phyloP scores from a whole-genome alignment of 1,284 basidiomycete species.

The Fomitopsis palustris region DNA sequence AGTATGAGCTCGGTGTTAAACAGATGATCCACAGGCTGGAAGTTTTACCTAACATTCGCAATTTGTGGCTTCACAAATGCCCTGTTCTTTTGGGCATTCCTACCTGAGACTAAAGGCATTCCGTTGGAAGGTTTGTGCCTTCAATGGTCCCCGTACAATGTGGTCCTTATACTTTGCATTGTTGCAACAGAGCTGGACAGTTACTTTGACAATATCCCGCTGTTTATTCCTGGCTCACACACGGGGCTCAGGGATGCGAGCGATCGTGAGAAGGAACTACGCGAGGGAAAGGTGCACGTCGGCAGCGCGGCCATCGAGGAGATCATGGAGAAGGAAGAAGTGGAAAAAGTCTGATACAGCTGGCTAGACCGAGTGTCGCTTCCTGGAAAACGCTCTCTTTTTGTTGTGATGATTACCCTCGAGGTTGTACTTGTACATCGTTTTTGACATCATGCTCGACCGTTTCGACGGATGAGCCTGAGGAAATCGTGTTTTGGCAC shows the following conservation, averaged over 20 bases:
- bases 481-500: too few species aligned
- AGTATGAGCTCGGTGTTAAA: neutral
- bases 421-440: too few species aligned
- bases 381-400: too few species aligned
- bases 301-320: constrained; percentile 8
- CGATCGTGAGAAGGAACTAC: constrained; percentile 46
- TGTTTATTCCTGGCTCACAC: constrained; percentile 46
- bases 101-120: constrained; percentile 43
- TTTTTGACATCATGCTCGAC: too few species aligned
- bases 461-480: too few species aligned
- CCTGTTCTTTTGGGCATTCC: constrained; percentile 44
- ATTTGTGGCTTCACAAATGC: constrained; percentile 62
- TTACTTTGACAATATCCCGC: constrained; percentile 45
- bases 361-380: neutral
- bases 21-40: constrained; percentile 28
- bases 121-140: constrained; percentile 38
- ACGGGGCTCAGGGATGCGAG: constrained; percentile 32
- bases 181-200: constrained; percentile 47
- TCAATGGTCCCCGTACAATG: neutral
- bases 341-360: constrained; percentile 5
- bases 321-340: constrained; percentile 11
- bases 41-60: constrained; percentile 55
- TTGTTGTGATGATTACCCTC: too few species aligned
- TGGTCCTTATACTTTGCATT: neutral
- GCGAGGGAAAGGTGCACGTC: constrained; percentile 26